Evolutionary conservation across 495 filamentous ascomycete species (phyloP).

Genomic region (Talaromyces proteolyticus): DNA sequence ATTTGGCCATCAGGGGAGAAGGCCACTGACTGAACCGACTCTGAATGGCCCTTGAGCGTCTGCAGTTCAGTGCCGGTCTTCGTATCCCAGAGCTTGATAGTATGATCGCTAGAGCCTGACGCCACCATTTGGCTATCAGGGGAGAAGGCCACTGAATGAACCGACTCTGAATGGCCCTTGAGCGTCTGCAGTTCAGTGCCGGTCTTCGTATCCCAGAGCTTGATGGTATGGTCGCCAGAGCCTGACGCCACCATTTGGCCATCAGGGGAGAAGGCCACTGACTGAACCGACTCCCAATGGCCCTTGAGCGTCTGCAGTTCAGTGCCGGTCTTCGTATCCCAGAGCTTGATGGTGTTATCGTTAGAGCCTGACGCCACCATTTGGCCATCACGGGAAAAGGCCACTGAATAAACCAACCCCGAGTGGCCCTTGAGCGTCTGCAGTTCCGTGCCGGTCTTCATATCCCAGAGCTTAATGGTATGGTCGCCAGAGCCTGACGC

Average conservation of each 20-base stretch:
- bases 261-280: conserved; percentile 23
- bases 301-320: not conserved
- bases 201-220: conserved; percentile 17
- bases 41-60: conserved; percentile 10
- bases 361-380: conserved; percentile 18
- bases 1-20: conserved; percentile 15
- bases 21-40: conserved; percentile 1
- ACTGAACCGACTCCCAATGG: conserved; percentile 11
- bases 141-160: too few relatives aligned
- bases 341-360: conserved; percentile 19
- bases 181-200: conserved; percentile 9
- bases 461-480: conserved; percentile 21
- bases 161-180: too few relatives aligned
- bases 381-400: conserved; percentile 20
- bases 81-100: too few relatives aligned
- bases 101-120: too few relatives aligned
- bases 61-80: too few relatives aligned
- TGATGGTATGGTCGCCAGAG: conserved; percentile 13
- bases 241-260: conserved; percentile 10
- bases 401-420: conserved; percentile 10
- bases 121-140: too few relatives aligned
- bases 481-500: conserved; percentile 19
- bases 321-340: conserved; percentile 14
- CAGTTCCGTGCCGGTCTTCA: not conserved
- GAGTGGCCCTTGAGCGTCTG: conserved; percentile 11